Evolutionary conservation across 31 red algal species (phyloP), one percentile per base, ranked within the genome.

Genomic region (Asparagopsis taxiformis): DNA sequence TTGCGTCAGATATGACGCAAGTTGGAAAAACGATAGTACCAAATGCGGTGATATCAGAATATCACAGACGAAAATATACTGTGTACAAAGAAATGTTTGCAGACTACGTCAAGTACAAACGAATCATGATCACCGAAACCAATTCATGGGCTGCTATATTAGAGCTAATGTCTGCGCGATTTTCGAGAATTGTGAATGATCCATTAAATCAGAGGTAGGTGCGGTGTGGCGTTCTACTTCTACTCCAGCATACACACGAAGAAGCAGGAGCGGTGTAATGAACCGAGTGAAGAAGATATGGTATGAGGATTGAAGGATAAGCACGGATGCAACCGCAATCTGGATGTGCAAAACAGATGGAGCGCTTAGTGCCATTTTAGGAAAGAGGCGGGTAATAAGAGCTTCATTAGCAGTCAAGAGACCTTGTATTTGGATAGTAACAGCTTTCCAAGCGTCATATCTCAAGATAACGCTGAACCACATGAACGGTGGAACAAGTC

Each of bases 71-170:
- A 37, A 92, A 92, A 44, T 92, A 74, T 31, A 39, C 36, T 3
- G 79, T 92, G 26, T 92, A 84, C 62, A 57, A 51, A 28, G 70
- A 77, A 48, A 84, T 92, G 79, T 58, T 85, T 48, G 58, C 62
- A 28, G 79, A 92, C 54, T 87, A 59, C 60, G 21, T 87, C 30
- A 52, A 65, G 19, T 87, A 87, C 62, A 53, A 60, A 17, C 3
- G 52, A 4, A 62, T 87, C 23, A 87, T 87, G 82, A n/a, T n/a
- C n/a, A n/a, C n/a, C n/a, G n/a, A n/a, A n/a, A n/a, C n/a, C n/a
- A n/a, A n/a, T n/a, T n/a, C n/a, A n/a, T n/a, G n/a, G 17, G 55
- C 23, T 23, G 8, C 55, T 59, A 10, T 25, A 10, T 7, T 19
- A 59, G 8, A 10, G 23, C 8, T 19, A 16, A 23, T 23, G 55